Evolutionary conservation across 441 rosid species (phyloP), one percentile per base, ranked within the genome.

Genomic region (Eutrema salsugineum): DNA sequence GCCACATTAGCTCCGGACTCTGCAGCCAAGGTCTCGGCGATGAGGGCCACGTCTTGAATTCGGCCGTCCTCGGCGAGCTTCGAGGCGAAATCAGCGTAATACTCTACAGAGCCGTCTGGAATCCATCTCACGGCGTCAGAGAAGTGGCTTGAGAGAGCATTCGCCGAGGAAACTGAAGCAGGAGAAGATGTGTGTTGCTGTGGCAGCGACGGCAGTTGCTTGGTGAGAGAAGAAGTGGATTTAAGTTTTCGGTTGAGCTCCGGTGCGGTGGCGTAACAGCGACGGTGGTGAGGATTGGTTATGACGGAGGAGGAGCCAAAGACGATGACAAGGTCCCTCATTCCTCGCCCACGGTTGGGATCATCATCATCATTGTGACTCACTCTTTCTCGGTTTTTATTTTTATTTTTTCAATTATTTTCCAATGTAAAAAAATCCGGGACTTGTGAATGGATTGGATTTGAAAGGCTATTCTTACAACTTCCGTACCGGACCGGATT

Each of bases 1-100:
- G 84, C 83, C 35, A 80, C 79, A 57, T 77, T 81, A 27, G 79
- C 82, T 16, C 91, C 90, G 5, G 89, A 85, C 78, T 76, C 83
- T 51, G 85, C 71, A 68, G 78, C 77, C 15, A 82, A 78, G 8
- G 81, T 85, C 72, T 91, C 96, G 15, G 83, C 85, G 39, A 85
- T 66, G 73, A 78, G 72, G 0, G 83, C 82, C 27, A 89, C 83
- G 38, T 94, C 98, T 58, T 81, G 81, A 32, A 93, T 85, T 51
- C 85, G 85, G 27, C 94, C 97, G 2, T 84, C 92, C 36, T 71
- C 89, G 38, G 93, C 96, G 40, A 88, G 90, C 79, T 77, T 83
- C 20, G 93, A 82, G 17, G 97, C 91, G 60, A 88, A 79, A 65
- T 79, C 84, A 20, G 86, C 86, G 59, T 83, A 75, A 79, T 86